phyloP scores from a whole-genome alignment of 768 basidiomycete species.

The Erythrobasidium yunnanense region DNA sequence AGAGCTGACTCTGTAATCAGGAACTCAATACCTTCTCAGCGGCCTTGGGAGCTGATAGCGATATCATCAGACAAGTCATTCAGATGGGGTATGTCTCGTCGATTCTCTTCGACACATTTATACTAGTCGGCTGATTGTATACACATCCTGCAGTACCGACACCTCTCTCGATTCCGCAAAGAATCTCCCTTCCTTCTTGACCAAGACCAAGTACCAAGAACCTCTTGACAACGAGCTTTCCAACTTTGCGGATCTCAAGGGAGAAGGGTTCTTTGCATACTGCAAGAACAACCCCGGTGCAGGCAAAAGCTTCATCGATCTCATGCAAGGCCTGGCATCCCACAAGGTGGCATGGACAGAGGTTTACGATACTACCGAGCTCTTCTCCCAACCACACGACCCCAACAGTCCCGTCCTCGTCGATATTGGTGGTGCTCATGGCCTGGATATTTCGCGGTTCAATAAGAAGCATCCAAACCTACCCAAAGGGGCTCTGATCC shows the following conservation, averaged over 20 bases:
- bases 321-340: neutral
- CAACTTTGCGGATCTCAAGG: neutral
- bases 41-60: neutral
- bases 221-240: neutral
- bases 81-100: neutral
- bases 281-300: neutral
- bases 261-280: neutral
- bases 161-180: neutral
- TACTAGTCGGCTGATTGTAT: neutral
- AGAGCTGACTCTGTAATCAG: neutral
- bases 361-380: neutral
- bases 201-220: neutral
- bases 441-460: neutral
- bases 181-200: neutral
- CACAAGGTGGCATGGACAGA: neutral
- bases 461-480: neutral
- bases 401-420: neutral
- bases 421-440: neutral
- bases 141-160: neutral
- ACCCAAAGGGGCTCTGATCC: neutral
- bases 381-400: neutral
- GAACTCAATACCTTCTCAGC: neutral
- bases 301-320: neutral
- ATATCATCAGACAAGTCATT: neutral
- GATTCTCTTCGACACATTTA: neutral